A percentile compares a stretch with the other conserved stretches of the same genome.
These are phyloP conservation scores for Pulicaria dysenterica DNA, from an alignment of 129 eudicot species.

Conservation along the genomic window DNA sequence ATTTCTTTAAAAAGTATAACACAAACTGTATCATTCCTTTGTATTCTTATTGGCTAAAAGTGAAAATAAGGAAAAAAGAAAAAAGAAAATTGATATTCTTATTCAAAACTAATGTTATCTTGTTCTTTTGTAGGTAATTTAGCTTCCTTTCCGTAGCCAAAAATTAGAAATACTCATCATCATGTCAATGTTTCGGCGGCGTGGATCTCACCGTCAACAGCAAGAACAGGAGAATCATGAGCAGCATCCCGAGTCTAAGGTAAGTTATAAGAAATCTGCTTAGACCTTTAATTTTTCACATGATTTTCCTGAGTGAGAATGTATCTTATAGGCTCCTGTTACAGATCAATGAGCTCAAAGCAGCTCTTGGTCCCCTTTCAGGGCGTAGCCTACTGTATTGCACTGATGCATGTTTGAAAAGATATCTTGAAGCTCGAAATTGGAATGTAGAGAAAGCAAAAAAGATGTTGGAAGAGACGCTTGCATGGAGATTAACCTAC, in stretches of 20 bases:
- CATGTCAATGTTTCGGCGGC: constrained; percentile 57
- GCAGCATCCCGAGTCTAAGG: constrained; percentile 52
- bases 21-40: not conserved
- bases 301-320: too few species aligned
- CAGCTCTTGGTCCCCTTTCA: constrained; percentile 61
- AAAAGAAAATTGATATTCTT: too few species aligned
- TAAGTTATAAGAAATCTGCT: constrained; percentile 19
- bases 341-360: constrained; percentile 63
- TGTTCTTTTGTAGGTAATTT: constrained; percentile 14
- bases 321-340: not conserved
- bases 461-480: constrained; percentile 83
- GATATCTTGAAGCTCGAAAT: constrained; percentile 79
- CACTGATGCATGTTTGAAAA: constrained; percentile 69
- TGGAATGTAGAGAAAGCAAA: constrained; percentile 80
- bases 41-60: too few species aligned
- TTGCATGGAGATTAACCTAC: constrained; percentile 66
- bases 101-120: not conserved
- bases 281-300: not conserved
- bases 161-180: not conserved
- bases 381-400: constrained; percentile 53
- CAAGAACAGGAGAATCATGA: constrained; percentile 51
- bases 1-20: not conserved
- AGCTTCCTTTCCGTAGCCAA: not conserved
- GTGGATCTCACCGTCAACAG: constrained; percentile 45
- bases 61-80: too few species aligned